phyloP scores from a whole-genome alignment of 768 basidiomycete genomes.

The Suillus plorans region DNA sequence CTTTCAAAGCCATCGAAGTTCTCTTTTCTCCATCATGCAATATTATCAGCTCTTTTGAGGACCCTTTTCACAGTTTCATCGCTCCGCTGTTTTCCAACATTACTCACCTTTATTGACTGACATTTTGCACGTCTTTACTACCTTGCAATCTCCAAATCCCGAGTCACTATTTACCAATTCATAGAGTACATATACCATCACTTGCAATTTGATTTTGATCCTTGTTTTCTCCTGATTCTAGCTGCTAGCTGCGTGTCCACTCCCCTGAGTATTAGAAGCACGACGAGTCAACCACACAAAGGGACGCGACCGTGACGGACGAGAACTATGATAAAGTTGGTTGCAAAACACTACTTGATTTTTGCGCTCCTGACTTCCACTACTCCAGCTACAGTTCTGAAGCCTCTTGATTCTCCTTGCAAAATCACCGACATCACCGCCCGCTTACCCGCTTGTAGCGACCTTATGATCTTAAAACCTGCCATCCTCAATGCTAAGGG shows the following conservation, averaged over 20 bases:
- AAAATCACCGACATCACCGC: not conserved
- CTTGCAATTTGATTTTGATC: not conserved
- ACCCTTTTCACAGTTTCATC: not conserved
- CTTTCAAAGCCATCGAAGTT: not conserved
- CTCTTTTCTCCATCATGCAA: not conserved
- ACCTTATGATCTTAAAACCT: not conserved
- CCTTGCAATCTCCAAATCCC: not conserved
- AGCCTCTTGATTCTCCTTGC: not conserved
- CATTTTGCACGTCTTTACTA: not conserved
- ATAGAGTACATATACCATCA: constrained; percentile 3
- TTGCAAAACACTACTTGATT: not conserved
- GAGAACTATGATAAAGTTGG: not conserved
- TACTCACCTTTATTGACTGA: not conserved
- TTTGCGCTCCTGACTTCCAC: not conserved
- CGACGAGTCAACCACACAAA: not conserved
- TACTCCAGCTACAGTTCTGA: not conserved
- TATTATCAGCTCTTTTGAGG: not conserved
- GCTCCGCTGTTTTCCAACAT: not conserved
- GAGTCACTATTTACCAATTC: not conserved
- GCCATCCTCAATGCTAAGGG: not conserved
- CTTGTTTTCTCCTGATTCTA: not conserved
- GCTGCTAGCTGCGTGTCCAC: not conserved
- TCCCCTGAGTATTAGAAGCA: not conserved
- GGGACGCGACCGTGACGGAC: not conserved
- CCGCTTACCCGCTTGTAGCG: not conserved